Base-by-base conservation (phyloP, 306 rosid genomes). In the Amphicarpaea edgeworthii region DNA sequence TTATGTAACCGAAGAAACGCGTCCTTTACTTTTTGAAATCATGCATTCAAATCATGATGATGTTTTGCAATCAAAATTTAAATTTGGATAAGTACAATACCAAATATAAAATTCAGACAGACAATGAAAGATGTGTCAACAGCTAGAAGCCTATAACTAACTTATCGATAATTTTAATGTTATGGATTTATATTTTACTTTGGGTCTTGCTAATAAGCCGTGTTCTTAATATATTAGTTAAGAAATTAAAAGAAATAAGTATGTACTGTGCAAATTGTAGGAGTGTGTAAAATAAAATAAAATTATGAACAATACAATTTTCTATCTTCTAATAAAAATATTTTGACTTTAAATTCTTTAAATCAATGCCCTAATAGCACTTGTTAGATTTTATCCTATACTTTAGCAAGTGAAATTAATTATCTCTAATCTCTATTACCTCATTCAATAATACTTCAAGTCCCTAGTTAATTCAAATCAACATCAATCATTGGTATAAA, bases 391-490 rank as follows among this genome's bases (percentile, higher is more conserved):
- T n/a, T n/a, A n/a, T n/a, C n/a, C n/a, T n/a, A n/a, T n/a, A n/a
- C n/a, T n/a, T 71, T 54, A 26, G 64, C 3, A 72, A 72, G n/a
- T 53, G 16, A 53, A 12, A 53, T 38, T 14, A 12, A 53, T 38
- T 14, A 71, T 51, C 38, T 34, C 15, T 15, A 4, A 15, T n/a
- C 9, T 57, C 11, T 41, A 11, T 6, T 4, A 38, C 7, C 40
- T 5, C 24, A 34, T n/a, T 32, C 1, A 21, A n/a, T n/a, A n/a
- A n/a, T n/a, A n/a, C 54, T 3, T 16, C n/a, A 42, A 28, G 17
- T 26, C 32, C 19, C 0, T 43, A 12, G 49, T 72, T 43, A 12
- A 16, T 72, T 28, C 14, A 75, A 45, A 11, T 37, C 53, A 64
- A 50, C 43, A 23, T 65, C 38, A 17, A 23, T 41, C 3, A n/a